Conservation (phyloP, 73 alveolate genomes). For the Blepharisma stoltei region DNA sequence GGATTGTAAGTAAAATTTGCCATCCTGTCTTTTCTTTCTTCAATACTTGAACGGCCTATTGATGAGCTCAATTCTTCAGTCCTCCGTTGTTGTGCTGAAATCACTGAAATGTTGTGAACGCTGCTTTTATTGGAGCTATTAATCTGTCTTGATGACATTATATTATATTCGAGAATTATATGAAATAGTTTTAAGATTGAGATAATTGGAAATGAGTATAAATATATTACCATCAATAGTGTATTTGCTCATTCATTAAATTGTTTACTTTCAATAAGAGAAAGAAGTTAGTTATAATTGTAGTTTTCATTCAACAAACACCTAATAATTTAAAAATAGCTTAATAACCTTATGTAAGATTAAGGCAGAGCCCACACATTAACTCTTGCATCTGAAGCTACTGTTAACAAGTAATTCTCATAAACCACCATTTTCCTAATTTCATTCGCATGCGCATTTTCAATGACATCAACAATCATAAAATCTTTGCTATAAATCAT, state of each 20-base stretch:
- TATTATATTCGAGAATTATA: too few species aligned
- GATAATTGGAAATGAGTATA: too few species aligned
- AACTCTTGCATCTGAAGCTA: too few species aligned
- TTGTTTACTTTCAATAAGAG: too few species aligned
- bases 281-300: too few species aligned
- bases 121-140: neutral
- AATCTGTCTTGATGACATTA: slow-evolving; percentile 36
- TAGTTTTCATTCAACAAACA: too few species aligned
- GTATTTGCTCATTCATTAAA: too few species aligned
- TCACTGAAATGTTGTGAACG: neutral
- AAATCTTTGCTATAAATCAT: neutral
- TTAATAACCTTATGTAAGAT: too few species aligned
- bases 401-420: neutral
- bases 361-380: too few species aligned
- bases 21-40: neutral
- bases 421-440: neutral
- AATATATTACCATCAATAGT: too few species aligned
- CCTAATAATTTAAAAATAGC: too few species aligned
- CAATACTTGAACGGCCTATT: neutral
- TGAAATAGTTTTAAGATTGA: too few species aligned
- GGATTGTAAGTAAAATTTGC: slow-evolving; percentile 68
- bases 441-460: slow-evolving; percentile 8
- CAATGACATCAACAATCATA: neutral
- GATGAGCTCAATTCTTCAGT: slow-evolving; percentile 3
- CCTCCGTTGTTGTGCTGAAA: neutral